phyloP scores from a whole-genome alignment of 1,284 basidiomycete species.

The Entoloma clypeatum region DNA sequence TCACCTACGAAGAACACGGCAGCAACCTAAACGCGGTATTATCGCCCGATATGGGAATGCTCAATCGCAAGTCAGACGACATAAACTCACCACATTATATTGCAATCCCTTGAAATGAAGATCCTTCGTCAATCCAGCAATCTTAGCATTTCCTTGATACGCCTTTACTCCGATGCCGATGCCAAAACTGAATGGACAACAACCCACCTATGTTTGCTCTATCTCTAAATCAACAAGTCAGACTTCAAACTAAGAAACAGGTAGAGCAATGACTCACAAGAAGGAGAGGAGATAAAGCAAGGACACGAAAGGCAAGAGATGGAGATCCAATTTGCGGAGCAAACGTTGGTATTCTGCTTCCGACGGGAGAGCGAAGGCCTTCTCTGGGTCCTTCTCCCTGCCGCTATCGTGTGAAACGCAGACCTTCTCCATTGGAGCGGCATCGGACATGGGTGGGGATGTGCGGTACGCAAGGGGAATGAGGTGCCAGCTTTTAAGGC shows the following conservation, averaged over 20 bases:
- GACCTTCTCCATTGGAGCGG: no score
- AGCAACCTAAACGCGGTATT: constrained; percentile 36
- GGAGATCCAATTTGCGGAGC: constrained; percentile 46
- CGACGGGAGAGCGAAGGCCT: constrained; percentile 15
- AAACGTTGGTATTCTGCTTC: constrained; percentile 33
- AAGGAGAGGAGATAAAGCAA: constrained; percentile 60
- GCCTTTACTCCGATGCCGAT: neutral
- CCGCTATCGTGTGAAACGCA: constrained; percentile 8
- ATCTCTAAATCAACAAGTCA: constrained; percentile 24
- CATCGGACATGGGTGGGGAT: no score
- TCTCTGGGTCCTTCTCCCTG: constrained; percentile 11
- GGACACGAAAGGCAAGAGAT: constrained; percentile 48
- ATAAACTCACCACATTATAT: constrained; percentile 39
- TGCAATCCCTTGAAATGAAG: constrained; percentile 36
- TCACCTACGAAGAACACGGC: constrained; percentile 46
- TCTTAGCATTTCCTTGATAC: constrained; percentile 30
- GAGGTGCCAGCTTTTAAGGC: no score
- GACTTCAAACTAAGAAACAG: neutral
- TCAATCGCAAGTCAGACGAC: neutral
- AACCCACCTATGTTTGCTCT: constrained; percentile 33
- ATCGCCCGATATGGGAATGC: neutral
- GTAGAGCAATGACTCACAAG: constrained; percentile 36
- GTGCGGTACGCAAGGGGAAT: no score
- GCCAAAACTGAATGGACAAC: neutral
- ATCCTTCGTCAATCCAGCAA: constrained; percentile 40